Evolutionary conservation across 345 rosid species (phyloP), one percentile per base, ranked within the genome.

Genomic region (Hibiscus trionum): DNA sequence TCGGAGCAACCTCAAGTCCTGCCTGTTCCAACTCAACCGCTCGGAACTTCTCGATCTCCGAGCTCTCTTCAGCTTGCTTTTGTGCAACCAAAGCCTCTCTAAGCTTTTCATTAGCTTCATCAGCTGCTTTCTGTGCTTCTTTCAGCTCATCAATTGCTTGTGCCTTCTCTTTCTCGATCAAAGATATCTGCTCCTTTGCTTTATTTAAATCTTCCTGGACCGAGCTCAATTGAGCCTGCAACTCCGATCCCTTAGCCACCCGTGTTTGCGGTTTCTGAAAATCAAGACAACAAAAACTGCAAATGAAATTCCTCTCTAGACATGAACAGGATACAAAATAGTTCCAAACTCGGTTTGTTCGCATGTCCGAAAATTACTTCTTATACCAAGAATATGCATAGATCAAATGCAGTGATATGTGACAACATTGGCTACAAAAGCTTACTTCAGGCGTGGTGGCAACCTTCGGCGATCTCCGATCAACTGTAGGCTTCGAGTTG

Each of bases 171-270:
- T 90, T 89, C 85, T 90, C 97, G 60, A 90, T 75, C 57, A 81
- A 76, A 27, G 79, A 66, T 42, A 91, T 82, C 74, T 80, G 78
- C 81, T 91, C 96, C 72, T 86, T 95, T 0, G 99, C 90, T 81
- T 87, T 89, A 90, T 91, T 95, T n/a, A 91, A 79, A 78, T 95
- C 99, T 74, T 95, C 97, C 87, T 89, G 96, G 57, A 86, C 81
- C 61, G 66, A 82, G 82, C 47, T 84, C 84, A 91, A 75, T 44
- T 91, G 99, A 10, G 82, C 76, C 82, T 85, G 90, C 33, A 88
- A 60, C 50, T 90, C 99, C 1, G 86, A 72, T 56, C 86, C 95
- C 84, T 83, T 94, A 37, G 37, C 83, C 14, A 73, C 67, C 27
- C 91, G 81, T 14, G 82, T 55, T 73, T 76, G 88, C 3, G 85